Base-by-base conservation (phyloP, 371 early-diverging fungal species). In the Actinomortierella wolfii region DNA sequence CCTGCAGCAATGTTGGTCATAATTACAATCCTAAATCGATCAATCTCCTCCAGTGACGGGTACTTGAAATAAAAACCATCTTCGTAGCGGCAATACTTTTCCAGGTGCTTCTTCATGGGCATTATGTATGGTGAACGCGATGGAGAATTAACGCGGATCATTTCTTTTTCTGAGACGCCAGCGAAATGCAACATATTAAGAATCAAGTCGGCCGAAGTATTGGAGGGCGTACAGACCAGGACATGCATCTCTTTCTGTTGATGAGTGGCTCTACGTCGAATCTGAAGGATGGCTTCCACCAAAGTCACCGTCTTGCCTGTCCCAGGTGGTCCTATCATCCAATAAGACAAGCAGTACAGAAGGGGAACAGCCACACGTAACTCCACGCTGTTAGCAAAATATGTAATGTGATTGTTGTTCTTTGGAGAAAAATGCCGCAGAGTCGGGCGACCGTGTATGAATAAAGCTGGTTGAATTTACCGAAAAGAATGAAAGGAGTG, bases 1-100 rank as follows among this genome's bases (percentile, higher is more conserved):
- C 51, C 52, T 14, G 79, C 70, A 28, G 63, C 70, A 29, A 41
- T 46, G 61, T 71, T 70, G 0, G 77, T 77, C 18, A 51, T 59
- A 24, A 77, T 77, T 1, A 79, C 58, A 9, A 79, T 68, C 3
- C 61, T 58, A 14, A 39, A 44, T 14, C 39, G 3, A 39, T 63
- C 4, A 13, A 77, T 13, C 9, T 45, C 17, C 7, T 17, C 21
- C 34, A 71, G 17, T 1, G 67, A 45, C 6, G 79, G 77, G 34
- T 34, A 18, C 69, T 9, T 15, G 23, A 34, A 51, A 23, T 47
- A 7, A 9, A 7, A 4, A 13, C 13, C 47, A 4, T 47, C 47
- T 4, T 47, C 47, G 47, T 21, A 20, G 25, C 4, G 13, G 25
- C 47, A 47, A 25, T 47, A 47, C 23, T 20, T 20, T 15, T 15